Base-by-base conservation (phyloP, 2,329 filamentous ascomycete species). In the Gnomoniopsis sp. region DNA sequence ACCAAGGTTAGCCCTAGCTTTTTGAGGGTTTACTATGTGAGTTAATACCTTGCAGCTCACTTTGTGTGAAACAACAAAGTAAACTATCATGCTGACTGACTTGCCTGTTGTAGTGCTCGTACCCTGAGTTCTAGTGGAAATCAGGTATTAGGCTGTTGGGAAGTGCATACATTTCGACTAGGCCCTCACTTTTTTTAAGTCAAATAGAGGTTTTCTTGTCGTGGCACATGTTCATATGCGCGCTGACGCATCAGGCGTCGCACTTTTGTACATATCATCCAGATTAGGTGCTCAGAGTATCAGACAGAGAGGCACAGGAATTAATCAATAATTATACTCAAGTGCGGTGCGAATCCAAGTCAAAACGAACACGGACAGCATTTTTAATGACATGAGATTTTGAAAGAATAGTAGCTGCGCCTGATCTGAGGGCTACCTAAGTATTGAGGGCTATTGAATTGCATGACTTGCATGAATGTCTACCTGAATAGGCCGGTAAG, bases 1-100 rank as follows among this genome's bases (percentile, higher is more conserved):
- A 57, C 55, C 21, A 34, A 11, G 21, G 55, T 57, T 7, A 50
- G 53, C 3, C 55, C 55, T 22, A 57, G 55, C 55, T 57, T 57
- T 49, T 30, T 57, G 49, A 53, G 49, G 43, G 55, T 57, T n/a
- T 57, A 52, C 17, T 57, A 57, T n/a, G 55, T 57, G 22, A 57
- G 55, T 53, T 3, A 4, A 23, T 6, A 12, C 6, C 2, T 21
- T 30, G 19, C 12, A 48, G n/a, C 38, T 15, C 6, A 43, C 38
- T 43, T 3, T 19, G 14, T 43, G n/a, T 19, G 38, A 15, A 19
- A 43, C 38, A 19, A 43, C 3, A 19, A 15, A 43, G 38, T 43
- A 15, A 15, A 30, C 26, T 30, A 30, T 30, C 26, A 17, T 43
- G n/a, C 38, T 43, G n/a, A 43, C 38, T 19, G 38, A 19, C n/a